Percentiles rank a stretch among this genome's conserved stretches.
Evolutionary conservation across 805 yeast species (phyloP).

Genomic region (Lachancea mirantina): DNA sequence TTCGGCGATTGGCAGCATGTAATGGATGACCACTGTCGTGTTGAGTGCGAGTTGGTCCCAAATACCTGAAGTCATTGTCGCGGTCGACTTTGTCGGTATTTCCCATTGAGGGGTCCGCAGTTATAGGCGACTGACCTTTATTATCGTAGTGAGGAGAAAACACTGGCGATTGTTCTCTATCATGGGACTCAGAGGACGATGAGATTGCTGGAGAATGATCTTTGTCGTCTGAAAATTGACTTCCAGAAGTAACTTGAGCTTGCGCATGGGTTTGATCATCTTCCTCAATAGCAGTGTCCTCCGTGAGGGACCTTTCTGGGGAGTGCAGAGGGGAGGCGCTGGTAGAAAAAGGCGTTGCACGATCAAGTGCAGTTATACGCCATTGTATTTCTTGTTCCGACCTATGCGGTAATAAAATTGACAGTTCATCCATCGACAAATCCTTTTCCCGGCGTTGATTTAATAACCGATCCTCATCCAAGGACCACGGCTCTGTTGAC

Average conservation of each 20-base stretch:
- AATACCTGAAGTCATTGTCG: too few species aligned
- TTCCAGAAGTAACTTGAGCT: conserved; percentile 1
- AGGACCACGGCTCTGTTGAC: conserved; percentile 33
- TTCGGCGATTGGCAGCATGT: conserved; percentile 1
- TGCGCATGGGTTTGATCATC: conserved; percentile 3
- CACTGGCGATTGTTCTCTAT: conserved; percentile 11
- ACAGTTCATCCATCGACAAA: conserved; percentile 62
- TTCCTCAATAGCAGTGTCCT: conserved; percentile 20
- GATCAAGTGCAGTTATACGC: conserved; percentile 42
- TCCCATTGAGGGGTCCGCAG: conserved; percentile 6
- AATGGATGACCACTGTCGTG: conserved; percentile 6
- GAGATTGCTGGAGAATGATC: conserved; percentile 10
- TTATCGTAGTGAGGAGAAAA: conserved; percentile 9
- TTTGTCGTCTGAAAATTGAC: conserved; percentile 2
- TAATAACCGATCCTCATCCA: conserved; percentile 67
- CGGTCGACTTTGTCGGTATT: conserved; percentile 1
- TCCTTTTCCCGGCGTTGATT: conserved; percentile 49
- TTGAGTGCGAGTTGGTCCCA: conserved; percentile 1
- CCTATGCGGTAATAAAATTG: conserved; percentile 63
- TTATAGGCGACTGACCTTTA: conserved; percentile 9
- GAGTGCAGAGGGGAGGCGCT: conserved; percentile 15
- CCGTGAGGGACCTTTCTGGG: conserved; percentile 17
- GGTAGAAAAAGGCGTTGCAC: conserved; percentile 4
- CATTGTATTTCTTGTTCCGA: conserved; percentile 68
- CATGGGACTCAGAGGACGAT: conserved; percentile 9